Evolutionary conservation across 257 asterid species (phyloP), one percentile per base, ranked within the genome.

Genomic region (Catharanthus roseus): DNA sequence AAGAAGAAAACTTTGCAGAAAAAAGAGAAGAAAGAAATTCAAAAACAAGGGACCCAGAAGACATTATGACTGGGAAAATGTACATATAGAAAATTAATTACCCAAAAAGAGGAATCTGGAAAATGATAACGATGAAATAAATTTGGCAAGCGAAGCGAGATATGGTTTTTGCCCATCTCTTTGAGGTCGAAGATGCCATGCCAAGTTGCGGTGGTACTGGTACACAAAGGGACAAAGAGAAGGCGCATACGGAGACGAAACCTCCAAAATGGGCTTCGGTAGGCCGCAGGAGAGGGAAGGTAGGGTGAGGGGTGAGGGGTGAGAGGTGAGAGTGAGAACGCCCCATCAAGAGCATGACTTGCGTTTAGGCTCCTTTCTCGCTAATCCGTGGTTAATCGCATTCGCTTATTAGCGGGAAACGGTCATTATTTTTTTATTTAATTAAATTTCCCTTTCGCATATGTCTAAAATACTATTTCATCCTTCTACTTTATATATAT

Each of bases 41-140:
- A 7, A 28, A 49, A 29, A 67, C 26, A 29, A 49, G 68, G 50
- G 50, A n/a, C 42, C 33, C 49, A 60, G 16, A 13, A 34, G 62
- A 29, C 41, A 26, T 53, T 3, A 26, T 47, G 21, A 47, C 13
- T 12, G 13, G 53, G 53, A 10, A 13, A 15, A 47, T 12, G 2
- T 1, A 47, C 2, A 15, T 47, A 47, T 15, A 5, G 0, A 0
- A 15, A 47, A 47, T 15, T 15, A 45, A 45, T 61, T 79, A 87
- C 96, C 91, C 77, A 88, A 89, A 89, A 78, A 85, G 87, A 61
- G 93, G 96, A 74, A 89, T 31, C 80, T 87, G 90, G n/a, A 78
- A 61, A 13, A 89, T 79, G 33, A 89, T 83, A 29, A 87, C 51
- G 77, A 79, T 60, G 73, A 89, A 87, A 81, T 73, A 87, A 39